Evolutionary conservation across 2,329 filamentous ascomycete genomes (phyloP).

Genomic region (Phoma sp.): DNA sequence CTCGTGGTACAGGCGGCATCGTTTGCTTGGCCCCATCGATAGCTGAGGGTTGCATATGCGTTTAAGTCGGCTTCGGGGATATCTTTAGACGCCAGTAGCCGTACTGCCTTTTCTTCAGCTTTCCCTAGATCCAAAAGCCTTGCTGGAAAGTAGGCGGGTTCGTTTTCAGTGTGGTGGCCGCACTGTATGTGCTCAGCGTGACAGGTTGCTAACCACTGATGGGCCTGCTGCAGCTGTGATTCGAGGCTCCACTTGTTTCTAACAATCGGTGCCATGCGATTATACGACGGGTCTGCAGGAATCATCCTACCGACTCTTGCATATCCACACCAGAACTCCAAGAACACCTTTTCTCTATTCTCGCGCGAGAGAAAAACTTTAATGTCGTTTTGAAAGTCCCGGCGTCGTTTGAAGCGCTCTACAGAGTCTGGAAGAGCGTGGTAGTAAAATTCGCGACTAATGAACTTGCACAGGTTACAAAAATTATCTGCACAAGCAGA

Average conservation of each 20-base stretch:
- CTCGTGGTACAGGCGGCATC: not conserved
- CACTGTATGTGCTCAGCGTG: not conserved
- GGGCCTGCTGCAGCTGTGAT: not conserved
- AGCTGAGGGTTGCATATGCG: not conserved
- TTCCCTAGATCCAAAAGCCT: not conserved
- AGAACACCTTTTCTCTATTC: no score
- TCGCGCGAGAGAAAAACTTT: no score
- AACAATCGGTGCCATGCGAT: no score
- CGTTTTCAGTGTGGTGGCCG: no score
- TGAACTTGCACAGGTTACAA: not conserved
- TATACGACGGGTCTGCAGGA: no score
- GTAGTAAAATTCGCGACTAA: not conserved
- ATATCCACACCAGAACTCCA: no score
- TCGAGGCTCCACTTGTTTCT: no score
- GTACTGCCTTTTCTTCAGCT: not conserved
- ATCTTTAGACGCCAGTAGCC: not conserved
- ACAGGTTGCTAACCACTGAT: not conserved
- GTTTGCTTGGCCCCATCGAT: slow-evolving; percentile 1
- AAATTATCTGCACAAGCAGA: not conserved
- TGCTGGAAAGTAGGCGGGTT: not conserved
- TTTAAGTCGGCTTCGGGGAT: not conserved
- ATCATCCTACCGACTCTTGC: no score
- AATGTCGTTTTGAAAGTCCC: no score
- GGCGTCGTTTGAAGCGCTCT: no score
- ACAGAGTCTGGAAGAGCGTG: no score